Conservation (phyloP, 345 rosid species). For the Sisymbrium irio region DNA sequence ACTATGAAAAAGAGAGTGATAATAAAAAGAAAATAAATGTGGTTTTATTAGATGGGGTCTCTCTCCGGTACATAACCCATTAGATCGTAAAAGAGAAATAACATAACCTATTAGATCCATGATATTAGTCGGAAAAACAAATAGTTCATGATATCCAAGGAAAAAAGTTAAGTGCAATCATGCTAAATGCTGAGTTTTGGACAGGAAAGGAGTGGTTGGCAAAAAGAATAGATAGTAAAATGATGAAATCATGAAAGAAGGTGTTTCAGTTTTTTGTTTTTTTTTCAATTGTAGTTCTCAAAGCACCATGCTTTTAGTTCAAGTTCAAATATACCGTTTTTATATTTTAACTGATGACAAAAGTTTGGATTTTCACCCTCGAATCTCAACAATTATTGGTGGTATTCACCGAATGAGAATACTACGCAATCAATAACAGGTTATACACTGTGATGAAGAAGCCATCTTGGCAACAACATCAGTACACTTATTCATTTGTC, state of each 20-base stretch:
- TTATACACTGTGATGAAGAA: not conserved
- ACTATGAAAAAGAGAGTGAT: slow-evolving; percentile 7
- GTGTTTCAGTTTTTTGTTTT: not conserved
- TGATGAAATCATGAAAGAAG: slow-evolving; percentile 4
- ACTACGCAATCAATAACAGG: not conserved
- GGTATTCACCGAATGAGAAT: not conserved
- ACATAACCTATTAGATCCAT: not conserved
- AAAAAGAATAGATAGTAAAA: slow-evolving; percentile 10
- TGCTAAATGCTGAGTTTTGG: slow-evolving; percentile 14
- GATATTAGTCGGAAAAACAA: not conserved
- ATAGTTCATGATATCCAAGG: not conserved
- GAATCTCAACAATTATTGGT: not conserved
- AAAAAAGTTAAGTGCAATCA: slow-evolving; percentile 4
- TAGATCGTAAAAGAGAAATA: not conserved
- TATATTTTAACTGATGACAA: not conserved
- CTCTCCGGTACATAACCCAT: not conserved
- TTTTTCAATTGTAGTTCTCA: not conserved
- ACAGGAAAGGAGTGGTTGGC: slow-evolving; percentile 15
- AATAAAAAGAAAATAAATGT: not conserved
- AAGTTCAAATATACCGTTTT: not conserved
- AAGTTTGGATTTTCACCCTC: not conserved
- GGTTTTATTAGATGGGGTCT: slow-evolving; percentile 19
- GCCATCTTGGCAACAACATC: not conserved
- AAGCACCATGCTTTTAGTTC: not conserved
- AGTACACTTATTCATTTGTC: not conserved